A percentile compares a stretch with the other conserved stretches of the same genome.
phyloP scores from a whole-genome alignment of 305 asterid genomes.

The Fraxinus nigra region DNA sequence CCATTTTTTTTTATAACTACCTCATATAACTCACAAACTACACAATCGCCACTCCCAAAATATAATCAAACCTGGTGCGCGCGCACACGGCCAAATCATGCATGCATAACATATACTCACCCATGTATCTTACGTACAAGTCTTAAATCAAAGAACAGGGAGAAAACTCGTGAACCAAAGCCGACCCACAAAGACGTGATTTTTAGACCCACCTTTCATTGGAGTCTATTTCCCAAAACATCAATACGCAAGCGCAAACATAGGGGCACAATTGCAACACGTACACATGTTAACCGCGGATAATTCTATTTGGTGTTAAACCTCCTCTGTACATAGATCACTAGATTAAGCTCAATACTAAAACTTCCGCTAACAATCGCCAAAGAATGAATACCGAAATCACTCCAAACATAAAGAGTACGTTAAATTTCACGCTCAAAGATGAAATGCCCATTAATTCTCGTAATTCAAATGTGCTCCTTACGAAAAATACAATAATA shows the following conservation, averaged over 20 bases:
- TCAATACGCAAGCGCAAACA: background rate
- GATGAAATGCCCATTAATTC: background rate
- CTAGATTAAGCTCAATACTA: background rate
- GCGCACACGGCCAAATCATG: background rate
- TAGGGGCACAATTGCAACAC: background rate
- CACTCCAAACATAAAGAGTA: background rate
- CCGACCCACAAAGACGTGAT: background rate
- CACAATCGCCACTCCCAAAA: background rate
- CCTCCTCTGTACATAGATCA: slow-evolving; percentile 2
- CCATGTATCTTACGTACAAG: background rate
- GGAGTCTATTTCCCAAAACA: background rate
- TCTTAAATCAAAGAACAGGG: background rate
- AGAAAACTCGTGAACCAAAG: background rate
- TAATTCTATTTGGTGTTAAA: slow-evolving; percentile 1
- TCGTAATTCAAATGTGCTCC: background rate
- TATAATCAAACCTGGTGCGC: background rate
- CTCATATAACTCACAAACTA: background rate
- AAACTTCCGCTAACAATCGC: slow-evolving; percentile 14
- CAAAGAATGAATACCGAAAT: background rate
- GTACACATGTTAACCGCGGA: background rate
- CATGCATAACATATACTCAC: background rate
- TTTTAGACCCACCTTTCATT: background rate
- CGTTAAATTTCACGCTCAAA: background rate
- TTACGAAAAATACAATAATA: background rate
- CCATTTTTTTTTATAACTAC: background rate